Base-by-base conservation (phyloP, 2,329 filamentous ascomycete species). In the Talaromyces amestolkiae region DNA sequence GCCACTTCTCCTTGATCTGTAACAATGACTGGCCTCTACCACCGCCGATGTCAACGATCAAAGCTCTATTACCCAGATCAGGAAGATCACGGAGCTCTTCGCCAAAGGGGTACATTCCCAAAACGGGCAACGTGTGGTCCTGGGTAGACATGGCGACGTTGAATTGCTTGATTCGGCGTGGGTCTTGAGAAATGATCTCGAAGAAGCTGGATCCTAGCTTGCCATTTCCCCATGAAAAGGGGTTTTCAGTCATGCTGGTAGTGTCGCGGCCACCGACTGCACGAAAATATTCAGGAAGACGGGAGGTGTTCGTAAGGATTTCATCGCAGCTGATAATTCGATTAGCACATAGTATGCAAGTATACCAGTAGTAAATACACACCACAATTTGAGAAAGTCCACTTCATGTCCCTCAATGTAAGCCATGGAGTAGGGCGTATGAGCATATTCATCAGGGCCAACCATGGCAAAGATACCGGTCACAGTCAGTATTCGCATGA, bases 1-100 rank as follows among this genome's bases (percentile, higher is more conserved):
- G 76, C 61, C 72, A 75, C 24, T 70, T 72, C 19, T 70, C 66
- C 47, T 70, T 73, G 8, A 82, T 70, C 4, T 70, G 67, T 4
- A 70, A 69, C n/a, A 74, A 74, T 56, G 79, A 76, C n/a, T 81
- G 77, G 0, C 80, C 80, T 9, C 72, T 70, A 1, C 75, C 76
- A 45, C 80, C 79, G 10, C 79, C 79, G 11, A 82, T 71, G 66
- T 82, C 78, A 2, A 82, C 78, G 54, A 80, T 73, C 33, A 81
- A 67, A 6, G 69, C 66, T 45, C 65, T 69, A 9, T 72, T 68
- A 3, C 49, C 67, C 24, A 67, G 13, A 27, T 68, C 53, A 11
- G 24, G 65, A 0, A 58, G 67, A 19, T 56, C 27, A 3, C 62
- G 17, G 8, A 65, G 66, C 58, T 73, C 70, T 3, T 54, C 49